These are phyloP conservation scores for Sporothrix mexicana DNA, from an alignment of 2,329 filamentous ascomycete species.

Conservation along the genomic window DNA sequence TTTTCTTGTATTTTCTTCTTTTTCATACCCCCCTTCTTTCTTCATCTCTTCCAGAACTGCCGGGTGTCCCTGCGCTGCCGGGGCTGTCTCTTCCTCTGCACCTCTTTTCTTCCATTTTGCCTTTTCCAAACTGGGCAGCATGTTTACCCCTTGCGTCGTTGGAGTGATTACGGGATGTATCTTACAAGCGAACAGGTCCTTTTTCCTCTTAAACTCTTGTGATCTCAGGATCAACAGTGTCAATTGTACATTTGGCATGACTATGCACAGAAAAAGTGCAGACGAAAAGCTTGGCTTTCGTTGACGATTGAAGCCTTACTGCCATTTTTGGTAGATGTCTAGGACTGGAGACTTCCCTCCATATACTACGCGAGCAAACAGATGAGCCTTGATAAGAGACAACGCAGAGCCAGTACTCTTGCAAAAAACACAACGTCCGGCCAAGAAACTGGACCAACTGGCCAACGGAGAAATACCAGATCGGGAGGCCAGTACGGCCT, in stretches of 20 bases:
- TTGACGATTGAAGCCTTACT: slow-evolving; percentile 3
- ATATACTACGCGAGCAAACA: background rate
- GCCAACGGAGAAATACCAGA: background rate
- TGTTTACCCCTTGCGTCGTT: slow-evolving; percentile 24
- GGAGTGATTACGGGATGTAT: background rate
- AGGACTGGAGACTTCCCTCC: background rate
- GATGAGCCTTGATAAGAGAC: background rate
- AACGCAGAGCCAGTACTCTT: background rate
- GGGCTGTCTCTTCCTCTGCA: background rate
- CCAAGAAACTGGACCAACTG: slow-evolving; percentile 2
- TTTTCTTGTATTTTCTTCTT: background rate
- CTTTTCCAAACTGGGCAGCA: slow-evolving; percentile 19
- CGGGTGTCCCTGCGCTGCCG: background rate
- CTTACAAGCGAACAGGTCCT: background rate
- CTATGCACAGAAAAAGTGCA: background rate
- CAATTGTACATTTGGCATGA: slow-evolving; percentile 3
- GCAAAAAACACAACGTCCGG: background rate
- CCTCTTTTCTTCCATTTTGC: slow-evolving; percentile 8
- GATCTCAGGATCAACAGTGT: slow-evolving; percentile 5
- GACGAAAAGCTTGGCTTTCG: slow-evolving; percentile 16
- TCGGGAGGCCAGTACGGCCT: slow-evolving; percentile 8
- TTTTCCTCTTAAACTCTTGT: background rate
- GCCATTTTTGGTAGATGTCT: background rate
- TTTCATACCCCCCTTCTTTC: background rate
- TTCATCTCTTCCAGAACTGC: background rate